These are phyloP conservation scores for Acanthochlamys bracteata DNA, from an alignment of 106 monocot species.

Conservation along the genomic window DNA sequence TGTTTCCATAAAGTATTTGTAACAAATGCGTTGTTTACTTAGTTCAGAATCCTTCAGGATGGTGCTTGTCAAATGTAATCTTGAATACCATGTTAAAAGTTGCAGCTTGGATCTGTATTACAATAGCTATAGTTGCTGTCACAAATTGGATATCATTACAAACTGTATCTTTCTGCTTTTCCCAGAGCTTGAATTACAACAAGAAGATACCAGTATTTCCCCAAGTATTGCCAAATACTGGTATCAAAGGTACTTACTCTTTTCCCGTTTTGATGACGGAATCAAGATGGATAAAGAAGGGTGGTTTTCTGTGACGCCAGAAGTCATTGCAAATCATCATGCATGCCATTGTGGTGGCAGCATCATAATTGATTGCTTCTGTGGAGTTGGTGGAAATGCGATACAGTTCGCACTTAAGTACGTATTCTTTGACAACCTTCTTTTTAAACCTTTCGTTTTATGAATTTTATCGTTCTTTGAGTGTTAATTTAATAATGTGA, in stretches of 20 bases:
- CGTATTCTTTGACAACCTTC: conserved; percentile 4
- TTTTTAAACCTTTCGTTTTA: not conserved
- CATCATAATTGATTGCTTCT: conserved; percentile 69
- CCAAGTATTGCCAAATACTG: conserved; percentile 64
- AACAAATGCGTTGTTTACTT: too few species aligned
- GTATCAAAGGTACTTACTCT: conserved; percentile 81
- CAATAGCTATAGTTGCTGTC: too few species aligned
- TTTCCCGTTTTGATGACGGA: conserved; percentile 74
- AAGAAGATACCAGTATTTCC: conserved; percentile 15
- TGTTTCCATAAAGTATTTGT: too few species aligned
- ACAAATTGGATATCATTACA: not conserved
- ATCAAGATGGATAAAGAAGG: conserved; percentile 99
- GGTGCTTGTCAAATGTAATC: too few species aligned
- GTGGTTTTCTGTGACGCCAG: conserved; percentile 99
- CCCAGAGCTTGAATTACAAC: conserved; percentile 30
- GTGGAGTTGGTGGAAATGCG: conserved; percentile 92
- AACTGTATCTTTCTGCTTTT: conserved; percentile 9
- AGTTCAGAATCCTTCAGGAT: too few species aligned
- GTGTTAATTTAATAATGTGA: not conserved
- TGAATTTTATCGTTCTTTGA: not conserved
- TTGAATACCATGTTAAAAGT: too few species aligned
- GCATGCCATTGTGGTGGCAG: conserved; percentile 65
- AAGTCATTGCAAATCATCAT: conserved; percentile 83
- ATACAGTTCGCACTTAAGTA: conserved; percentile 94
- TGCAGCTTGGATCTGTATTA: too few species aligned